phyloP scores from a whole-genome alignment of 495 filamentous ascomycete species.

The Jackrogersella minutella region DNA sequence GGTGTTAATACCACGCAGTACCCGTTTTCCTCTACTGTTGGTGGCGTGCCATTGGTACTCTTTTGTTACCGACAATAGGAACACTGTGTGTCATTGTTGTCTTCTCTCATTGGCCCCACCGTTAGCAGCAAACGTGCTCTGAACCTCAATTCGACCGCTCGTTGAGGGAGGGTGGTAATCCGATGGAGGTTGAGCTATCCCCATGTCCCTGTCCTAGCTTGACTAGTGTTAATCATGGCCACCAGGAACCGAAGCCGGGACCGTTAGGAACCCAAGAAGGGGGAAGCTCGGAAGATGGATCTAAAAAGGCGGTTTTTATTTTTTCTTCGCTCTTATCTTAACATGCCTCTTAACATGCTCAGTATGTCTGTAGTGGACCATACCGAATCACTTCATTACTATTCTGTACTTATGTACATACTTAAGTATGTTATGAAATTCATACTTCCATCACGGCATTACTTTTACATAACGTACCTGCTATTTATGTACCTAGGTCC shows the following conservation, averaged over 20 bases:
- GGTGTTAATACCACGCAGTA: slow-evolving; percentile 23
- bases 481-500: neutral
- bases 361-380: no score
- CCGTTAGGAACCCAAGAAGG: slow-evolving; percentile 19
- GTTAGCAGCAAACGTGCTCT: slow-evolving; percentile 21
- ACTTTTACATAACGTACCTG: neutral
- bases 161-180: slow-evolving; percentile 36
- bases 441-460: no score
- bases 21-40: neutral
- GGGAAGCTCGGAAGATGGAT: slow-evolving; percentile 34
- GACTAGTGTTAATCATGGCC: slow-evolving; percentile 17
- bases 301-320: slow-evolving; percentile 11
- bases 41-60: slow-evolving; percentile 1
- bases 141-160: slow-evolving; percentile 39
- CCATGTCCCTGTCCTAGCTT: slow-evolving; percentile 27
- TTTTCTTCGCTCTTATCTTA: neutral
- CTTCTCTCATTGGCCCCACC: slow-evolving; percentile 11
- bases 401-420: no score
- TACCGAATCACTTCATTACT: no score
- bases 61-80: neutral
- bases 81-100: slow-evolving; percentile 28
- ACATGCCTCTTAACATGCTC: no score
- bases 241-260: slow-evolving; percentile 36
- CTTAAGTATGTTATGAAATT: no score
- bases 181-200: slow-evolving; percentile 24